A percentile compares a stretch with the other conserved stretches of the same genome.
phyloP scores from a whole-genome alignment of 1,139 yeast genomes.

The Blastobotrys apis region DNA sequence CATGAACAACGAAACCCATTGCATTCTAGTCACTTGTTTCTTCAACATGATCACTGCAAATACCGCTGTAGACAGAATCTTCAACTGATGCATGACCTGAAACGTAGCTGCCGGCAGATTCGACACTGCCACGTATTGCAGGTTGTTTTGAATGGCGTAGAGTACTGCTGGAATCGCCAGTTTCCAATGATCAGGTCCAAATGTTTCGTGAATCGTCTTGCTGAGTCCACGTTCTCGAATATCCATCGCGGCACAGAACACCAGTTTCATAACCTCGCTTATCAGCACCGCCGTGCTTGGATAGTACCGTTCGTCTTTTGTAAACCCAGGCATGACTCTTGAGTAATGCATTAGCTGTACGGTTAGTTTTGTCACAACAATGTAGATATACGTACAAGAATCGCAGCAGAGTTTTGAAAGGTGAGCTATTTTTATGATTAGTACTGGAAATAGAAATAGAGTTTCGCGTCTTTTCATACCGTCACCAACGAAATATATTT shows the following conservation, averaged over 20 bases:
- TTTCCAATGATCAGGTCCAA: slow-evolving; percentile 35
- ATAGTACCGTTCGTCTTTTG: slow-evolving; percentile 28
- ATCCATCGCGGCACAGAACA: slow-evolving; percentile 26
- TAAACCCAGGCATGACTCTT: slow-evolving; percentile 36
- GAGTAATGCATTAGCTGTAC: slow-evolving; percentile 37
- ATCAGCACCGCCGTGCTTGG: slow-evolving; percentile 40
- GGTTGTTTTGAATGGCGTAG: slow-evolving; percentile 36
- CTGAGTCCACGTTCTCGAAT: slow-evolving; percentile 23
- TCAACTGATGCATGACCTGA: slow-evolving; percentile 38
- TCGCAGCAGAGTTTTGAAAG: slow-evolving; percentile 37
- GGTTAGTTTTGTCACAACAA: neutral
- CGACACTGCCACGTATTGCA: slow-evolving; percentile 38
- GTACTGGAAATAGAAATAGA: neutral
- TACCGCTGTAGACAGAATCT: slow-evolving; percentile 38
- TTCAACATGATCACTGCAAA: slow-evolving; percentile 35
- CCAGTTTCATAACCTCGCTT: slow-evolving; percentile 35
- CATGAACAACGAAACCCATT: slow-evolving; percentile 35
- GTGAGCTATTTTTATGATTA: slow-evolving; percentile 23
- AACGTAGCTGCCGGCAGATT: slow-evolving; percentile 38
- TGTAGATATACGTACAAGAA: slow-evolving; percentile 26
- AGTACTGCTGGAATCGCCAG: slow-evolving; percentile 36
- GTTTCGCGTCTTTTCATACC: neutral
- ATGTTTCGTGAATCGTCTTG: slow-evolving; percentile 26
- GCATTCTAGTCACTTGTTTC: slow-evolving; percentile 27
- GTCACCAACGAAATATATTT: slow-evolving; percentile 4